Conservation (phyloP, 2,329 filamentous ascomycete genomes). For the Chalaropsis thielavioides region DNA sequence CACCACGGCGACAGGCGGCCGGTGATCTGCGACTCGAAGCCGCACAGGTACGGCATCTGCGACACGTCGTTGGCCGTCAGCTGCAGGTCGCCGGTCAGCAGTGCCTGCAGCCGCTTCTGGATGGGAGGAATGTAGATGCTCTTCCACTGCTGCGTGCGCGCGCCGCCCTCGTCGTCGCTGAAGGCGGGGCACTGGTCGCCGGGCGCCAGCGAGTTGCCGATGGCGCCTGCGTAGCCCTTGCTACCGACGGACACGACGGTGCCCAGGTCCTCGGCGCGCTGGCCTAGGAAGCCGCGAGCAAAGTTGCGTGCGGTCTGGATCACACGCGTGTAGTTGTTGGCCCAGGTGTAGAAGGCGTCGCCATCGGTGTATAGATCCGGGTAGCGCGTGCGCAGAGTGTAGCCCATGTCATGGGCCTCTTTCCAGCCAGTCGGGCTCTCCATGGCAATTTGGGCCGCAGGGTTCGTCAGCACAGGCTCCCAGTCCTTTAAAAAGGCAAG, state of each 20-base stretch:
- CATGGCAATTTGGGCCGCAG: conserved; percentile 41
- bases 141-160: conserved; percentile 34
- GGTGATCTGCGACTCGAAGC: conserved; percentile 54
- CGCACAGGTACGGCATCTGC: conserved; percentile 54
- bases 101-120: conserved; percentile 37
- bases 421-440: conserved; percentile 48
- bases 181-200: conserved; percentile 50
- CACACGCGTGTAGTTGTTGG: conserved; percentile 51
- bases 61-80: conserved; percentile 39
- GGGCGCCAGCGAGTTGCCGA: conserved; percentile 48
- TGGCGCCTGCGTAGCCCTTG: conserved; percentile 34
- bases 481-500: conserved; percentile 45
- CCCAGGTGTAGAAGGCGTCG: conserved; percentile 44
- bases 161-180: conserved; percentile 36
- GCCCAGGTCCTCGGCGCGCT: conserved; percentile 37
- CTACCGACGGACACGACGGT: conserved; percentile 44
- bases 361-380: conserved; percentile 36
- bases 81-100: conserved; percentile 40
- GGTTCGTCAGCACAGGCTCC: conserved; percentile 42
- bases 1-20: conserved; percentile 49
- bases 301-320: conserved; percentile 49
- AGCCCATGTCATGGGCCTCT: conserved; percentile 43
- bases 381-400: conserved; percentile 35
- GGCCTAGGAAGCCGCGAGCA: conserved; percentile 45
- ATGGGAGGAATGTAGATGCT: conserved; percentile 39